A percentile compares a stretch with the other conserved stretches of the same genome.
These are phyloP conservation scores for Diplodia mutila DNA, from an alignment of 2,329 filamentous ascomycete species.

Conservation along the genomic window DNA sequence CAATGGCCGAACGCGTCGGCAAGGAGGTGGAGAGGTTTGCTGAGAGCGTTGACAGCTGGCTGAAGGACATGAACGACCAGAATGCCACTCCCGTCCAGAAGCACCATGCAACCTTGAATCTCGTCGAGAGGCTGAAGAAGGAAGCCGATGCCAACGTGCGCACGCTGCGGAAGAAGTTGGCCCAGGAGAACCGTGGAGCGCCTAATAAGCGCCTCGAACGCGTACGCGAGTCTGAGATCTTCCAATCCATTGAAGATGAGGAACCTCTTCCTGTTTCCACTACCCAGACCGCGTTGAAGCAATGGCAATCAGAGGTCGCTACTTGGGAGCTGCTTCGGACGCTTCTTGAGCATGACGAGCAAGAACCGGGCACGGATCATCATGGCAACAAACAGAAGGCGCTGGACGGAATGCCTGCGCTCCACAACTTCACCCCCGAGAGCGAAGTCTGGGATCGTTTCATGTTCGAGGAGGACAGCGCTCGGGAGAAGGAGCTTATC, in stretches of 20 bases:
- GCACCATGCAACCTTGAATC: constrained; percentile 54
- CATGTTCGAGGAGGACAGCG: constrained; percentile 70
- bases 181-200: constrained; percentile 43
- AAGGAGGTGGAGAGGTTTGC: constrained; percentile 88
- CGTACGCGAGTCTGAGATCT: constrained; percentile 24
- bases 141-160: constrained; percentile 56
- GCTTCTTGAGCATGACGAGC: constrained; percentile 70
- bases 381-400: constrained; percentile 39
- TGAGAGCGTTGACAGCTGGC: constrained; percentile 76
- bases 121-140: constrained; percentile 49
- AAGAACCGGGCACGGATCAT: constrained; percentile 40
- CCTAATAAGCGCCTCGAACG: constrained; percentile 37
- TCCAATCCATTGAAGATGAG: constrained; percentile 35
- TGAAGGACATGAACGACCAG: constrained; percentile 34
- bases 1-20: constrained; percentile 70
- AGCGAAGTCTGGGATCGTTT: constrained; percentile 74
- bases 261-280: constrained; percentile 30
- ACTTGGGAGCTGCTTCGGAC: constrained; percentile 86
- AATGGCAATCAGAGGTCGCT: constrained; percentile 81
- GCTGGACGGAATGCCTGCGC: constrained; percentile 32
- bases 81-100: constrained; percentile 52
- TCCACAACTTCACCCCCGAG: constrained; percentile 60
- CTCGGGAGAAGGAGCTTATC: constrained; percentile 77
- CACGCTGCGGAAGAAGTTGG: constrained; percentile 49
- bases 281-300: constrained; percentile 53